A percentile compares a stretch with the other conserved stretches of the same genome.
These are phyloP conservation scores for Dianthus caryophyllus DNA, from an alignment of 148 eudicot genomes.

Conservation along the genomic window DNA sequence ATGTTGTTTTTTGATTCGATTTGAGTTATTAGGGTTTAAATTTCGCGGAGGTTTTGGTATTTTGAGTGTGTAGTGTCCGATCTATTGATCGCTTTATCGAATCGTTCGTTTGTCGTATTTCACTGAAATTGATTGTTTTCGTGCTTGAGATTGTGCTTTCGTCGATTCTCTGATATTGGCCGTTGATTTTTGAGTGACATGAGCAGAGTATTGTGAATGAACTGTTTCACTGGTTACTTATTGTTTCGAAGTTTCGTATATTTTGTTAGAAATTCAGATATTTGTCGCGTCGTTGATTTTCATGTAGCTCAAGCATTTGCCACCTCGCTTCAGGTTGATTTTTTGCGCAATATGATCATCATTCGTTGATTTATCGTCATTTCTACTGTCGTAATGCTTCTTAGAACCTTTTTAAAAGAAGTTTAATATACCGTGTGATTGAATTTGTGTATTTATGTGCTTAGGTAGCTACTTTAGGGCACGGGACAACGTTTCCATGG, in stretches of 20 bases:
- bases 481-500: constrained; percentile 33
- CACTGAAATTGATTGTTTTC: neutral
- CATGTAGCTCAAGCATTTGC: neutral
- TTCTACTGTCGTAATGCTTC: neutral
- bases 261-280: neutral
- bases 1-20: constrained; percentile 20
- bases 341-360: neutral
- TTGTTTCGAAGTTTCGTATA: neutral
- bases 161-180: constrained; percentile 5
- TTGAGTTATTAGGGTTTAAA: constrained; percentile 23
- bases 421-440: constrained; percentile 1
- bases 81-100: constrained; percentile 31
- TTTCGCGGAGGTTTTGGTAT: constrained; percentile 22
- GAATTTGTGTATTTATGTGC: neutral
- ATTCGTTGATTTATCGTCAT: neutral
- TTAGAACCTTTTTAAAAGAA: neutral
- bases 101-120: constrained; percentile 16
- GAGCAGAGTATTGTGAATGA: constrained; percentile 7
- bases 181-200: constrained; percentile 7
- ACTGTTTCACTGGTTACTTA: neutral
- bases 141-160: constrained; percentile 6
- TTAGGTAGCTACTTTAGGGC: constrained; percentile 16
- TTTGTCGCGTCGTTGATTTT: neutral
- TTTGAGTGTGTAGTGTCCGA: constrained; percentile 30
- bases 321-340: constrained; percentile 9